Evolutionary conservation across 2,329 filamentous ascomycete species (phyloP).

Genomic region (Cercospora sp.): DNA sequence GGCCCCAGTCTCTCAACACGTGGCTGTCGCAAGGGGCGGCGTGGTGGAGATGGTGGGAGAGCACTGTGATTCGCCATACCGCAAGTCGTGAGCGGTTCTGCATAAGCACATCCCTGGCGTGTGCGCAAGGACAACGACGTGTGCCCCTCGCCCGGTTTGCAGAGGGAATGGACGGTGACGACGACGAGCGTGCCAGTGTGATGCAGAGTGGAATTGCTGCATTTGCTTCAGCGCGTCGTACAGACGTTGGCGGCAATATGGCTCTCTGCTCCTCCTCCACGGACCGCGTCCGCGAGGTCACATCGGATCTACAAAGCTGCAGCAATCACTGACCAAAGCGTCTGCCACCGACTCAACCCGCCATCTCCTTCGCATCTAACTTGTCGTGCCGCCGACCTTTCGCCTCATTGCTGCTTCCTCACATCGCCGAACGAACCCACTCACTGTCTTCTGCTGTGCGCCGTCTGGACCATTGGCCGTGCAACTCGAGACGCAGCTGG

Average conservation of each 20-base stretch:
- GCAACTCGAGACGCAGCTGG: conserved; percentile 13
- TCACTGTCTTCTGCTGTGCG: background rate
- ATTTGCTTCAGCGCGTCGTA: background rate
- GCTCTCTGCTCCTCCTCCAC: background rate
- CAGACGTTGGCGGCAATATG: background rate
- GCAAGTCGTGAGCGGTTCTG: background rate
- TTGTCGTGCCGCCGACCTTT: background rate
- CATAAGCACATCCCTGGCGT: background rate
- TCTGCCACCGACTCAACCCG: background rate
- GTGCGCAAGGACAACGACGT: background rate
- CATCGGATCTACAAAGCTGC: background rate
- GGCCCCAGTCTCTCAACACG: background rate
- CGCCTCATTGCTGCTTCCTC: background rate
- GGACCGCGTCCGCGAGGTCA: background rate
- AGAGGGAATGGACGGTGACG: background rate
- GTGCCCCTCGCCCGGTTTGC: background rate
- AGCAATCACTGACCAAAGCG: background rate
- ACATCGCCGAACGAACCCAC: background rate
- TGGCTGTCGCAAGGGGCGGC: background rate
- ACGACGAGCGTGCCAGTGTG: background rate
- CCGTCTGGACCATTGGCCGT: background rate
- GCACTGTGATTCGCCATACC: background rate
- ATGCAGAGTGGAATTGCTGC: background rate
- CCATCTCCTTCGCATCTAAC: background rate
- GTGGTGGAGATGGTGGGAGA: background rate